phyloP scores from a whole-genome alignment of 805 yeast species.

The Barnettozyma wickerhamii region DNA sequence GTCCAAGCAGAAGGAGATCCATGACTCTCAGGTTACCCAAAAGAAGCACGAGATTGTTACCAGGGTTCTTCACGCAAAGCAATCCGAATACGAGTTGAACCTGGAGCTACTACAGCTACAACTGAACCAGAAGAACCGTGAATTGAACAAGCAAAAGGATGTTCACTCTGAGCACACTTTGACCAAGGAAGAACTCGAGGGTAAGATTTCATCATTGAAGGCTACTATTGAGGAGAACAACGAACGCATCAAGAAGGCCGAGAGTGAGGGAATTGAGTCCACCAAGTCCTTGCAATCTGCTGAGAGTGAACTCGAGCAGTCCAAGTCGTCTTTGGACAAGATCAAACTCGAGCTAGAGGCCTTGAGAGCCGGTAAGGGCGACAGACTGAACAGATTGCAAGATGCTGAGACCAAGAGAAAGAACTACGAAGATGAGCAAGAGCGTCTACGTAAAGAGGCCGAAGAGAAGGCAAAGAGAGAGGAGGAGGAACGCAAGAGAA shows the following conservation, averaged over 20 bases:
- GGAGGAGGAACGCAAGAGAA: conserved; percentile 8
- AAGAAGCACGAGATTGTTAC: conserved; percentile 21
- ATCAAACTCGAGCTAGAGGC: conserved; percentile 20
- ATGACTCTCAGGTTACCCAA: conserved; percentile 19
- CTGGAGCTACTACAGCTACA: conserved; percentile 22
- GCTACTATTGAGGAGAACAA: conserved; percentile 19
- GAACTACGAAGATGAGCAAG: conserved; percentile 19
- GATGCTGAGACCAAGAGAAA: conserved; percentile 23
- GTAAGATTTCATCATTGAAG: conserved; percentile 17
- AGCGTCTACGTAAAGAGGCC: conserved; percentile 11
- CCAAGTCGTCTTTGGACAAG: conserved; percentile 14
- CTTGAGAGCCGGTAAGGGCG: conserved; percentile 17
- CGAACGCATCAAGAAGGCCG: conserved; percentile 14
- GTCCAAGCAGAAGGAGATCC: conserved; percentile 15
- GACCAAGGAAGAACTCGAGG: conserved; percentile 17
- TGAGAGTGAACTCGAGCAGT: conserved; percentile 15
- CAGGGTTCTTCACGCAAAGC: conserved; percentile 25
- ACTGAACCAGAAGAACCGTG: conserved; percentile 23
- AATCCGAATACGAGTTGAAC: conserved; percentile 23
- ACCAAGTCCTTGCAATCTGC: conserved; percentile 11
- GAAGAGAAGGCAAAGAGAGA: conserved; percentile 15
- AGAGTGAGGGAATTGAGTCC: conserved; percentile 12
- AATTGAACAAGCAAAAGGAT: conserved; percentile 18
- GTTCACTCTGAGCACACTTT: conserved; percentile 14
- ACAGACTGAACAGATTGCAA: conserved; percentile 20